Conservation (phyloP, 75 land plant genomes). For the Cryptomeria japonica region DNA sequence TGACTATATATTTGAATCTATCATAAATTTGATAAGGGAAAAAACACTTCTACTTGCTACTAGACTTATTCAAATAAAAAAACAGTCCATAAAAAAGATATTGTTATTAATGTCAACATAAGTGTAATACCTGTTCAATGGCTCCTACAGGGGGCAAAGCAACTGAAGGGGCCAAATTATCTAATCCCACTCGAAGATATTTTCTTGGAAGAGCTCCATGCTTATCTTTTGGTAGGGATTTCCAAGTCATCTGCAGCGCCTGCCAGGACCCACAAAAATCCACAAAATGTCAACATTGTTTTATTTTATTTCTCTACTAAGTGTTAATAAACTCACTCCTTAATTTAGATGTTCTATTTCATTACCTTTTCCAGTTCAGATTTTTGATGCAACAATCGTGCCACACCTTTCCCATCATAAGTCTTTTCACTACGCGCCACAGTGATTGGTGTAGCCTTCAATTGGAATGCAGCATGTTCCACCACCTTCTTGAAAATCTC, state of each 20-base stretch:
- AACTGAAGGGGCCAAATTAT: slow-evolving; percentile 62
- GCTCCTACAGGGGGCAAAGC: slow-evolving; percentile 82
- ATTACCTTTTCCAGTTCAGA: slow-evolving; percentile 66
- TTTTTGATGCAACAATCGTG: slow-evolving; percentile 52
- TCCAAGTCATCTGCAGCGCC: slow-evolving; percentile 56
- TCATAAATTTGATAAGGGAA: no score
- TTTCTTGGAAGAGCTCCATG: slow-evolving; percentile 45
- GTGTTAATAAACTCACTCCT: neutral
- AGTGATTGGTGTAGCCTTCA: slow-evolving; percentile 67
- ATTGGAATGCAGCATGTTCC: slow-evolving; percentile 21
- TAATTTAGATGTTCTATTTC: slow-evolving; percentile 11
- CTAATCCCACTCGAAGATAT: slow-evolving; percentile 64
- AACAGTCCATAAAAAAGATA: no score
- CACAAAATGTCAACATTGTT: neutral
- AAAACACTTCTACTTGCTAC: no score
- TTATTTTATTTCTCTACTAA: neutral
- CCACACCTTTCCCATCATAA: slow-evolving; percentile 76
- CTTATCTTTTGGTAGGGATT: slow-evolving; percentile 49
- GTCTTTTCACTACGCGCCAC: slow-evolving; percentile 76
- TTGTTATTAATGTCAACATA: no score
- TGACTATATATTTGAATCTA: no score
- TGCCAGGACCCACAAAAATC: slow-evolving; percentile 16
- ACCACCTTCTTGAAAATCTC: slow-evolving; percentile 44
- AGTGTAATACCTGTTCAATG: slow-evolving; percentile 49
- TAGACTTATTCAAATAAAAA: no score